Conservation (phyloP, 352 stramenopile genomes). For the Globisporangium cederbergense region DNA sequence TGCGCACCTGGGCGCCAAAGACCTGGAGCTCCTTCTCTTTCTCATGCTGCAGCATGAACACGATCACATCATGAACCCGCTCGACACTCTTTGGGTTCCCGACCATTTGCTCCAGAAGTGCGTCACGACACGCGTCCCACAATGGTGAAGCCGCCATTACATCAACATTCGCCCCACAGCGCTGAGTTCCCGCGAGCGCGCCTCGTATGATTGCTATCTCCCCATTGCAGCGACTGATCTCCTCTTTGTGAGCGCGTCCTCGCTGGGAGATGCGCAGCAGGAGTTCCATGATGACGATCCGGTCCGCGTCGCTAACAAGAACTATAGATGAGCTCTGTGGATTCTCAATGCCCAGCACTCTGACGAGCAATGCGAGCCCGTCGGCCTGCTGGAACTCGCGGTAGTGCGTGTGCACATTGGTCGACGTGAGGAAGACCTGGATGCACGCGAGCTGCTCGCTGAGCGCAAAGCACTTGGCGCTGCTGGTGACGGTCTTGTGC, state of each 20-base stretch:
- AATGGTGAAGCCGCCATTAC: slow-evolving; percentile 12
- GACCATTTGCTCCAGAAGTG: slow-evolving; percentile 56
- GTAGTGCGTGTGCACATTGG: slow-evolving; percentile 37
- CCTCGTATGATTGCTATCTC: slow-evolving; percentile 45
- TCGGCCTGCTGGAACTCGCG: slow-evolving; percentile 52
- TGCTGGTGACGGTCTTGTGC: slow-evolving; percentile 32
- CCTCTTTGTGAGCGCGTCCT: slow-evolving; percentile 35
- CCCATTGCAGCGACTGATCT: slow-evolving; percentile 40
- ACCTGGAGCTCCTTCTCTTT: slow-evolving; percentile 29
- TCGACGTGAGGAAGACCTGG: slow-evolving; percentile 41
- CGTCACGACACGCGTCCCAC: slow-evolving; percentile 34
- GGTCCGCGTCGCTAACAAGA: slow-evolving; percentile 18
- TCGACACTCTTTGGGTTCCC: slow-evolving; percentile 37
- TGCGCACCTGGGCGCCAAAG: slow-evolving; percentile 47
- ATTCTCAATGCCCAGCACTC: slow-evolving; percentile 26
- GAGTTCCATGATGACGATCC: slow-evolving; percentile 32
- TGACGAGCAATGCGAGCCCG: slow-evolving; percentile 43
- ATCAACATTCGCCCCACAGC: neutral
- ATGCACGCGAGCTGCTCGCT: slow-evolving; percentile 48
- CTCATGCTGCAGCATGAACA: slow-evolving; percentile 46
- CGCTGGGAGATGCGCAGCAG: slow-evolving; percentile 41
- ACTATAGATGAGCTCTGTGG: neutral
- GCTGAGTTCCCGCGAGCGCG: slow-evolving; percentile 21
- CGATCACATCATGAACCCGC: slow-evolving; percentile 25
- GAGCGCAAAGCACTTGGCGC: slow-evolving; percentile 23